Evolutionary conservation across 2,329 filamentous ascomycete genomes (phyloP), one percentile per base, ranked within the genome.

Genomic region (Arthrobotrys conoides): DNA sequence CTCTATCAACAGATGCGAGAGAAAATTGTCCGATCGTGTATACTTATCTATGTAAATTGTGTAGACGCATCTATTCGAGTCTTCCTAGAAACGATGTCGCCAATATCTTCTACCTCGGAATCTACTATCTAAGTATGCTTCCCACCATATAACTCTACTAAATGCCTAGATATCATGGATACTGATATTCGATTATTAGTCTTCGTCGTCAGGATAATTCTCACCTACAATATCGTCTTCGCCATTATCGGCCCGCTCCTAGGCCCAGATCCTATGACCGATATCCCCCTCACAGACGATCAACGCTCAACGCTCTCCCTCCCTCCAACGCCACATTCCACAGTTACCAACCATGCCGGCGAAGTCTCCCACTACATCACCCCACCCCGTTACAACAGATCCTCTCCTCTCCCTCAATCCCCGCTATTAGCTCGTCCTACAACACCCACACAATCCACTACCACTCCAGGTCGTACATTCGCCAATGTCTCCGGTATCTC

Each of bases 241-340:
- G 75, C 75, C 33, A 48, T 78, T 20, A 46, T 72, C 33, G 75
- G 75, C 33, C 44, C 75, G 16, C 44, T 78, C n/a, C 75, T 64
- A 18, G 75, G 75, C 12, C 75, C 75, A 6, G 75, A 78, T 27
- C 51, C 64, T 5, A 68, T 78, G 67, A 22, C 33, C 55, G 75
- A 78, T 38, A 79, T 79, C 33, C 55, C 76, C 44, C 70, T 79
- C 1, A 79, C 76, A 5, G 22, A 66, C 10, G 69, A 73, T 64
- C 76, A 79, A 63, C 76, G 76, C n/a, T 79, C 76, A 14, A 41
- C 66, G 33, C 68, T 79, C 65, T 73, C 69, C 69, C 69, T 73
- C 59, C 69, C 70, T 22, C 69, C 76, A 2, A 70, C 76, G 3
- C 69, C 69, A 5, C 36, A 55, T n/a, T 71, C 70, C 18, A 61